phyloP scores from a whole-genome alignment of 441 rosid genomes.

The Gossypium schwendimanii region DNA sequence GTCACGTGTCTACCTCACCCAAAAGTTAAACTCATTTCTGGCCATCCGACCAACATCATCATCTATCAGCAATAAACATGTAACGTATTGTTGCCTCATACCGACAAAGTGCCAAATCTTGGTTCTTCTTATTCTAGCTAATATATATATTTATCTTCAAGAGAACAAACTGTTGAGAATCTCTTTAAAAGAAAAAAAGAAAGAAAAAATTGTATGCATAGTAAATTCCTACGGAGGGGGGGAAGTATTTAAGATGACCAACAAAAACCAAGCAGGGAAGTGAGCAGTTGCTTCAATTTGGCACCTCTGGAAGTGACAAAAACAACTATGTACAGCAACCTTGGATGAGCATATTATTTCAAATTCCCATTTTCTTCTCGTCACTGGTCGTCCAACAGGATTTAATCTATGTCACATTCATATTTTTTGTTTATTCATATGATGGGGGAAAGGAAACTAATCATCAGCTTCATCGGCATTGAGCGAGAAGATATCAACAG shows the following conservation, averaged over 20 bases:
- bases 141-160: neutral
- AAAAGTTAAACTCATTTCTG: neutral
- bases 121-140: constrained; percentile 8
- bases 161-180: neutral
- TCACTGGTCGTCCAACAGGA: neutral
- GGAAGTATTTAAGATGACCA: neutral
- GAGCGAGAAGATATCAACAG: constrained; percentile 41
- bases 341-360: constrained; percentile 5
- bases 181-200: neutral
- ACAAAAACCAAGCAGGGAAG: constrained; percentile 3
- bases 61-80: neutral
- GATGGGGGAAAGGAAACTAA: constrained; percentile 12
- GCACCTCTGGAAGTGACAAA: constrained; percentile 11
- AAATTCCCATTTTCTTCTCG: neutral
- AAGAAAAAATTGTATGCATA: neutral
- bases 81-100: neutral
- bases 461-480: constrained; percentile 21
- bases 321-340: constrained; percentile 4
- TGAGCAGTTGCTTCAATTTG: neutral
- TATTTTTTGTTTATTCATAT: constrained; percentile 2
- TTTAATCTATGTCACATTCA: neutral
- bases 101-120: neutral
- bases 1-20: neutral
- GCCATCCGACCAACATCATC: neutral
- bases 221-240: neutral